These are phyloP conservation scores for Pascua sp. DNA, from an alignment of 1,284 basidiomycete genomes.

Conservation along the genomic window DNA sequence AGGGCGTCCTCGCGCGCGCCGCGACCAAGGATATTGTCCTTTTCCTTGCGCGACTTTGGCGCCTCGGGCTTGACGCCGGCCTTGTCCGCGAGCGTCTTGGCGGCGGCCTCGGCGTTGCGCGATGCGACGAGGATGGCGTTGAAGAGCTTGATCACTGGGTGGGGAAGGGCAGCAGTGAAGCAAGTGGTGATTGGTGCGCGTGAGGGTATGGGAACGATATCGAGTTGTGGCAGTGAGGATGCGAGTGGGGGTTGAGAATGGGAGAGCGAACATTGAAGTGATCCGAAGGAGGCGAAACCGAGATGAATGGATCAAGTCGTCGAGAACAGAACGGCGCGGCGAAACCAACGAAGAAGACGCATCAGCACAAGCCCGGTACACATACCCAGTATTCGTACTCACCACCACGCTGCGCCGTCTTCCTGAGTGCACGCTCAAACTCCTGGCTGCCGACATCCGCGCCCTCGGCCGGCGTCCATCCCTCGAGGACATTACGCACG, in stretches of 20 bases:
- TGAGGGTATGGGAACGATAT: no score
- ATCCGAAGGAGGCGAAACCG: no score
- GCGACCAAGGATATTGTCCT: constrained; percentile 49
- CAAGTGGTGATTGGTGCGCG: no score
- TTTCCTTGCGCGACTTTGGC: constrained; percentile 40
- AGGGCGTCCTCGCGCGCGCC: constrained; percentile 43
- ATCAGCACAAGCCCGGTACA: neutral
- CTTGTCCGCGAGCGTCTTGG: constrained; percentile 22
- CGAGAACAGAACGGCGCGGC: neutral
- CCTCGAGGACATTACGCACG: constrained; percentile 44
- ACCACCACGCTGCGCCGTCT: constrained; percentile 51
- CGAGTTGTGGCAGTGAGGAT: no score
- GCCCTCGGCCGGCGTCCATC: constrained; percentile 36
- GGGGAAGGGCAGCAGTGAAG: neutral
- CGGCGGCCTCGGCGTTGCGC: constrained; percentile 37
- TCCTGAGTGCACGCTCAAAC: constrained; percentile 49
- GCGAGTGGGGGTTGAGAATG: no score
- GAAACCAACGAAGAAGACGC: no score
- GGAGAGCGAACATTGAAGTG: no score
- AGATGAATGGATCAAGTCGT: no score
- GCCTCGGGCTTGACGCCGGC: constrained; percentile 41
- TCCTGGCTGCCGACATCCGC: constrained; percentile 40
- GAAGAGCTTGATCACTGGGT: constrained; percentile 51
- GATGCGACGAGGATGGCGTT: constrained; percentile 50
- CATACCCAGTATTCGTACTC: constrained; percentile 20